Evolutionary conservation across 2,329 filamentous ascomycete genomes (phyloP), one percentile per base, ranked within the genome.

Genomic region (Chrysoporthe deuterocubensis): DNA sequence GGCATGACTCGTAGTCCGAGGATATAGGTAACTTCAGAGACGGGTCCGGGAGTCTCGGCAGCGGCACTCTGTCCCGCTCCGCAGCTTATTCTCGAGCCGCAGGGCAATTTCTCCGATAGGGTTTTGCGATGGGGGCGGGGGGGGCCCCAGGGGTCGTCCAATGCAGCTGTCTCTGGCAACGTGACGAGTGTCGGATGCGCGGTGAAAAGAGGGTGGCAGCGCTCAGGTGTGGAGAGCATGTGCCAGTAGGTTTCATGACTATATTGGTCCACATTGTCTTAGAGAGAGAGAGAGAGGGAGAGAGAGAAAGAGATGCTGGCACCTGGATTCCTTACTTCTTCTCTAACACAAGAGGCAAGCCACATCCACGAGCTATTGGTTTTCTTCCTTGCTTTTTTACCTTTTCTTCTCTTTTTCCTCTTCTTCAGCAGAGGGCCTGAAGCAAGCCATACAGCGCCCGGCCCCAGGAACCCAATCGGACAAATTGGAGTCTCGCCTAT

Each of bases 21-120:
- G 37, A 9, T 40, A 40, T 9, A 9, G 9, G 37, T 40, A 9
- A 40, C 37, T 9, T 40, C 37, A 40, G 37, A 9, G 37, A 40
- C 6, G 37, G 37, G 1, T 40, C 37, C 37, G 37, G 37, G 9
- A 7, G 37, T 26, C 6, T 40, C 50, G 50, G 50, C 16, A 54
- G 16, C 50, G 21, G 26, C 50, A 54, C 26, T 54, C 21, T 54
- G 50, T 54, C 21, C 50, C 50, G 50, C 32, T 21, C 50, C 32
- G 50, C 32, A 54, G 50, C 50, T 54, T 16, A 54, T 34, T 34
- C 50, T 5, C 54, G 16, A 60, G 57, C 57, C 21, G 50, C 18
- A 26, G 18, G 21, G 18, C 14, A 60, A 60, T 44, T 60, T 60
- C 57, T 60, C 57, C 57, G 57, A 44, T 44, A n/a, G 40, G 50